Evolutionary conservation across 2,329 filamentous ascomycete genomes (phyloP).

Genomic region (Clarireedia homoeocarpa): DNA sequence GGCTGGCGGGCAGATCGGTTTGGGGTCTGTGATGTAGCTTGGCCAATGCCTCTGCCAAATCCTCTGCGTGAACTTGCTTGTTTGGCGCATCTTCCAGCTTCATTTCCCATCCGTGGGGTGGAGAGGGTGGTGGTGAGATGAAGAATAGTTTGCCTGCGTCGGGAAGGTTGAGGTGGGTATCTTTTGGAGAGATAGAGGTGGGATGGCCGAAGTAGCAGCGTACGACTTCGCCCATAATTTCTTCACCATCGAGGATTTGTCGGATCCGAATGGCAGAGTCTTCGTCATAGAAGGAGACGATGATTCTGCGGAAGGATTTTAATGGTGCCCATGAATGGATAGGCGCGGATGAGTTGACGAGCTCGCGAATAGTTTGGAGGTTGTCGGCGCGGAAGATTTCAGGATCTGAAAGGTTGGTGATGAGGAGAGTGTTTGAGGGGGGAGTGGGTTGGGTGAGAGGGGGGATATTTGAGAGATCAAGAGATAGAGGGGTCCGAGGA

Average conservation of each 20-base stretch:
- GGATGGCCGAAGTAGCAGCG: constrained; percentile 61
- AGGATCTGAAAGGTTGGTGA: constrained; percentile 68
- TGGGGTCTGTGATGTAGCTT: constrained; percentile 44
- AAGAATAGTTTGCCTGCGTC: constrained; percentile 67
- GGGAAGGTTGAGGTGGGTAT: constrained; percentile 56
- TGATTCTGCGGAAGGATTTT: constrained; percentile 74
- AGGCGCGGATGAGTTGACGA: constrained; percentile 60
- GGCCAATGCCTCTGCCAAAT: constrained; percentile 58
- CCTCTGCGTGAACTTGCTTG: constrained; percentile 61
- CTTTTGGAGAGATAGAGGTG: constrained; percentile 46
- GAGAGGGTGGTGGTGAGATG: constrained; percentile 61
- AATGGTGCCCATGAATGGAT: constrained; percentile 74
- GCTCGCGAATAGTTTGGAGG: constrained; percentile 63
- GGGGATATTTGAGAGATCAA: constrained; percentile 68
- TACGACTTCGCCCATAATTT: constrained; percentile 60
- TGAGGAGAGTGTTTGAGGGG: constrained; percentile 75
- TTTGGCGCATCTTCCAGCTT: constrained; percentile 62
- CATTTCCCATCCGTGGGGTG: constrained; percentile 63
- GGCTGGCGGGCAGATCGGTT: constrained; percentile 33
- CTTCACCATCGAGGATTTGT: constrained; percentile 65
- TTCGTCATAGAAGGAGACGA: constrained; percentile 67
- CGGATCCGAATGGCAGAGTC: constrained; percentile 65
- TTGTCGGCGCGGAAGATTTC: constrained; percentile 70
- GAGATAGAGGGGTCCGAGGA: constrained; percentile 44
- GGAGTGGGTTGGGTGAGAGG: constrained; percentile 62